A percentile compares a stretch with the other conserved stretches of the same genome.
phyloP scores from a whole-genome alignment of 371 early-diverging fungal species.

The Zychaea mexicana region DNA sequence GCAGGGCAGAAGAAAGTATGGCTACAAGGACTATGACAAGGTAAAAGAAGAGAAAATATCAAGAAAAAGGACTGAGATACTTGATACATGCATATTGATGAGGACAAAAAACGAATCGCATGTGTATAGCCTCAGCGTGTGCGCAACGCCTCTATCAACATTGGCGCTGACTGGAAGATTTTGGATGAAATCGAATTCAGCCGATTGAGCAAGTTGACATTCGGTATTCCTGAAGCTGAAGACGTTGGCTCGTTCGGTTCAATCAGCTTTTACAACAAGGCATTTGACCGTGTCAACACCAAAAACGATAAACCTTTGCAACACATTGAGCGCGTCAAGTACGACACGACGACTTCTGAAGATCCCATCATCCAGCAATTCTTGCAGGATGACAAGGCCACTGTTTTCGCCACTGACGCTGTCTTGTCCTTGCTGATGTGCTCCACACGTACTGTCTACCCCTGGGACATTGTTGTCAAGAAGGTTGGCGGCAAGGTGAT shows the following conservation, averaged over 20 bases:
- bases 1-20: conserved; percentile 47
- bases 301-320: conserved; percentile 79
- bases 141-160: conserved; percentile 87
- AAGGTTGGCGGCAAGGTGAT: conserved; percentile 85
- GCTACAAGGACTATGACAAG: conserved; percentile 57
- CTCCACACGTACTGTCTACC: conserved; percentile 87
- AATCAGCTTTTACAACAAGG: conserved; percentile 79
- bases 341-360: conserved; percentile 80
- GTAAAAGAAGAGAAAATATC: not conserved
- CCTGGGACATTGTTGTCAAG: conserved; percentile 95
- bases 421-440: conserved; percentile 94
- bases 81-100: not conserved
- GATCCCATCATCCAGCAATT: conserved; percentile 79
- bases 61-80: not conserved
- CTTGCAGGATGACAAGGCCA: conserved; percentile 65
- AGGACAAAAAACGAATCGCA: not conserved
- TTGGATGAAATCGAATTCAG: conserved; percentile 94
- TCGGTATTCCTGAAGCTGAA: conserved; percentile 72
- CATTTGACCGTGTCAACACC: conserved; percentile 85
- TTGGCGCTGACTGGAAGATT: conserved; percentile 90
- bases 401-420: conserved; percentile 90
- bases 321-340: conserved; percentile 69
- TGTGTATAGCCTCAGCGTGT: conserved; percentile 63
- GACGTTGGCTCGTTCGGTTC: conserved; percentile 75
- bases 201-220: conserved; percentile 83